Base-by-base conservation (phyloP, 768 basidiomycete species). In the Macrocybe gigantea region DNA sequence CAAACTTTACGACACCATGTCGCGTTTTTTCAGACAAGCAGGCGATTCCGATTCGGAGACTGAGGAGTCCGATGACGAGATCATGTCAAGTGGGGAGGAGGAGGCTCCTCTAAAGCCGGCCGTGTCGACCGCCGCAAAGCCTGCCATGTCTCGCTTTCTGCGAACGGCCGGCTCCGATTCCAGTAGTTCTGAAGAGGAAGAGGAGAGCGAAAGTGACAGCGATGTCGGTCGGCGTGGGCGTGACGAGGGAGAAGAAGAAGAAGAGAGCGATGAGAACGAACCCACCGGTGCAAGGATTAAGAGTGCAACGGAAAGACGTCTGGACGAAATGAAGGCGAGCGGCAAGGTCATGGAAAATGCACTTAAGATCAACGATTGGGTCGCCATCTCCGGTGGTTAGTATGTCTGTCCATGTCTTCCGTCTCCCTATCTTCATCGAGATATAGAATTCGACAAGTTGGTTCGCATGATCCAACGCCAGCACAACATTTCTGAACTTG, bases 321-420 rank as follows among this genome's bases (percentile, higher is more conserved):
- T 93, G 60, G 92, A 87, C 41, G 96, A 98, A 75, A 94, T 98
- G 82, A 94, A 97, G 65, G 82, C 82, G 1, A 87, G 86, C 3
- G 90, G 91, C 47, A 93, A 87, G 68, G 74, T 74, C 41, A 96
- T 98, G 72, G 91, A 95, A 41, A 98, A 99, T 62, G 93, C 86
- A 13, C 73, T 89, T 53, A 95, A 90, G 75, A 94, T 95, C 56
- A 95, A 94, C 58, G 93, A 99, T 68, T 99, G 96, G 96, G 83
- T 85, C 22, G 82, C 81, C 30, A 94, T 93, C 58, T 91, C 88
- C 14, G 85, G 79, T 50, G 94, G 94, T 93, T 57, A 48, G 81
- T 64, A 33, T 38, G n/a, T 38, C 45, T 7, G 37, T 34, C 33
- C 46, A 36, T 45, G 31, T 37, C 32, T 38, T 49, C 38, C 34